Conservation (phyloP, 2,329 filamentous ascomycete genomes). For the Colletotrichum lentis region DNA sequence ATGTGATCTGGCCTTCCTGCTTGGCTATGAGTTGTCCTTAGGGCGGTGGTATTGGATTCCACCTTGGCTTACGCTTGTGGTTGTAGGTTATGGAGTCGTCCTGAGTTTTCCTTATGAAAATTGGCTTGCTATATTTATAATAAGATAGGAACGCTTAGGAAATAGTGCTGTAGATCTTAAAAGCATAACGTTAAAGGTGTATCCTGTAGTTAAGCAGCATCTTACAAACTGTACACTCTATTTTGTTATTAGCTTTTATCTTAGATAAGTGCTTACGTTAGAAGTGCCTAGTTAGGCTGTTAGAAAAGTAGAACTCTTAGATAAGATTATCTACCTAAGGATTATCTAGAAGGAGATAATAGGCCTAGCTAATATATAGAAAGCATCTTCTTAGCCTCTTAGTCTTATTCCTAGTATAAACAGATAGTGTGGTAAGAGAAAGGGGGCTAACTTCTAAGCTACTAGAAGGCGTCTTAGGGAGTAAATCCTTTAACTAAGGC, state of each 20-base stretch:
- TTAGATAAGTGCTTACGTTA: slow-evolving; percentile 31
- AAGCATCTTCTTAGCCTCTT: neutral
- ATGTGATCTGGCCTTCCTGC: neutral
- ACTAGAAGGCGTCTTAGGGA: neutral
- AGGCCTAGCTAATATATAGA: slow-evolving; percentile 32
- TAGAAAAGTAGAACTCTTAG: slow-evolving; percentile 29
- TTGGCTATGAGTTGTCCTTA: neutral
- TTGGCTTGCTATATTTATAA: neutral
- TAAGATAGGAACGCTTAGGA: neutral
- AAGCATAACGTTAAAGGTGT: slow-evolving; percentile 13
- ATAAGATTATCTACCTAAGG: slow-evolving; percentile 17
- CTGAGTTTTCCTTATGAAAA: neutral
- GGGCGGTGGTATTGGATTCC: neutral
- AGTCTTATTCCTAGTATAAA: slow-evolving; percentile 8
- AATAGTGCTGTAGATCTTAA: slow-evolving; percentile 1
- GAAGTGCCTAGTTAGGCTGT: slow-evolving; percentile 36
- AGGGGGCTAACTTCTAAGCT: slow-evolving; percentile 5
- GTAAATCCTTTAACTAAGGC: neutral
- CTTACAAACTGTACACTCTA: slow-evolving; percentile 23
- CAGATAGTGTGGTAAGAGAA: slow-evolving; percentile 24
- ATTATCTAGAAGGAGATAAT: slow-evolving; percentile 17
- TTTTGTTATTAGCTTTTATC: slow-evolving; percentile 11
- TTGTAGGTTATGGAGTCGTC: neutral
- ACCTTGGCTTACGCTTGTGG: slow-evolving; percentile 2
- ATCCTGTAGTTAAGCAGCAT: slow-evolving; percentile 21